These are phyloP conservation scores for Ajuga chamaepitys DNA, from an alignment of 257 asterid genomes.

Conservation along the genomic window DNA sequence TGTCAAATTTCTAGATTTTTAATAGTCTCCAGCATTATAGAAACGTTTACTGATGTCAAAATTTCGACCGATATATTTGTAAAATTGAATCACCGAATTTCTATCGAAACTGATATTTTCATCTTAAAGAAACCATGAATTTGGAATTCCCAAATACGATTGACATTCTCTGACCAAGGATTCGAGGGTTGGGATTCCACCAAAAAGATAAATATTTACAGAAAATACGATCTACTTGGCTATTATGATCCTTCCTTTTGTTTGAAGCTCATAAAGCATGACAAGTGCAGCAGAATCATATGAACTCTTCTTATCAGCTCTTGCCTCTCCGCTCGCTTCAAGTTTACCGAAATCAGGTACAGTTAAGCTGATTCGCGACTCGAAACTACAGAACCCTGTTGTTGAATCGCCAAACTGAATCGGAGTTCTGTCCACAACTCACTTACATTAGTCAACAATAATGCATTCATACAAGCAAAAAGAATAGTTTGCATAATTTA, in stretches of 20 bases:
- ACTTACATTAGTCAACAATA: not conserved
- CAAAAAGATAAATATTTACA: too few relatives aligned
- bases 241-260: constrained; percentile 43
- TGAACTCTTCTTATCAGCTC: constrained; percentile 80
- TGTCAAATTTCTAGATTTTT: too few relatives aligned
- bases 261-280: constrained; percentile 65
- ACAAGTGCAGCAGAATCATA: constrained; percentile 73
- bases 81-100: too few relatives aligned
- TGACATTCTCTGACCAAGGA: too few relatives aligned
- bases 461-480: not conserved
- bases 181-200: too few relatives aligned
- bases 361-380: constrained; percentile 58
- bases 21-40: too few relatives aligned
- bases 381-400: constrained; percentile 50
- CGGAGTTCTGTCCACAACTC: constrained; percentile 34
- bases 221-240: not conserved
- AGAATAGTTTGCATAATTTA: too few relatives aligned
- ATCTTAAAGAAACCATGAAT: too few relatives aligned
- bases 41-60: too few relatives aligned
- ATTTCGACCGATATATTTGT: too few relatives aligned
- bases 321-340: constrained; percentile 60
- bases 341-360: constrained; percentile 54
- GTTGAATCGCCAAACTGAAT: constrained; percentile 46
- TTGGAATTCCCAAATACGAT: too few relatives aligned
- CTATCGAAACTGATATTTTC: too few relatives aligned